Conservation (phyloP, 2,329 filamentous ascomycete genomes). For the Alternaria ventricosa region DNA sequence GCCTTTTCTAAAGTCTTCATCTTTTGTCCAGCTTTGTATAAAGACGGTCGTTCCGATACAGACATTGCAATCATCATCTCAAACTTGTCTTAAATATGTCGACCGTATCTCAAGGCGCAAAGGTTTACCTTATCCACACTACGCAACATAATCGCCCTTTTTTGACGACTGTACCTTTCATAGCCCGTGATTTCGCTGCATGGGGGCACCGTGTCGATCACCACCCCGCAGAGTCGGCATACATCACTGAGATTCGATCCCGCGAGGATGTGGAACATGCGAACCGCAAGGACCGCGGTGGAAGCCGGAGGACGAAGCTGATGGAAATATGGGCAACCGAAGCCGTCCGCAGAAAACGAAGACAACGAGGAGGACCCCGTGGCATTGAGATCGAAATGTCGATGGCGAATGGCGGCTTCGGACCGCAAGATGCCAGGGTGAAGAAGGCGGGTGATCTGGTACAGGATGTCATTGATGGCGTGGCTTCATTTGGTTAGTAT, state of each 20-base stretch:
- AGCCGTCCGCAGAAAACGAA: constrained; percentile 11
- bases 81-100: not conserved
- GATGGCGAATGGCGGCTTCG: not conserved
- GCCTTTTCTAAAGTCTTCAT: not conserved
- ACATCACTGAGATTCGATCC: constrained; percentile 18
- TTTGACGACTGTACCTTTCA: constrained; percentile 20
- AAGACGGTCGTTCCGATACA: not conserved
- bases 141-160: constrained; percentile 10
- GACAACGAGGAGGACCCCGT: not conserved
- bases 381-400: not conserved
- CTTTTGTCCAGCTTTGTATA: not conserved
- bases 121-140: constrained; percentile 19
- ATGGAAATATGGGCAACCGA: constrained; percentile 29
- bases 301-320: constrained; percentile 13
- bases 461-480: constrained; percentile 19
- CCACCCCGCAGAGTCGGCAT: constrained; percentile 14
- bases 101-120: not conserved
- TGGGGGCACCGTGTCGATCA: constrained; percentile 24
- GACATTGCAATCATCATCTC: not conserved
- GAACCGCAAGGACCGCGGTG: constrained; percentile 4
- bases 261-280: constrained; percentile 12
- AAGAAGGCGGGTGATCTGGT: constrained; percentile 9
- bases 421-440: not conserved
- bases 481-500: constrained; percentile 9
- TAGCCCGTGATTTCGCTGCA: constrained; percentile 22